Evolutionary conservation across 257 asterid genomes (phyloP), one percentile per base, ranked within the genome.

Genomic region (Avicennia marina): DNA sequence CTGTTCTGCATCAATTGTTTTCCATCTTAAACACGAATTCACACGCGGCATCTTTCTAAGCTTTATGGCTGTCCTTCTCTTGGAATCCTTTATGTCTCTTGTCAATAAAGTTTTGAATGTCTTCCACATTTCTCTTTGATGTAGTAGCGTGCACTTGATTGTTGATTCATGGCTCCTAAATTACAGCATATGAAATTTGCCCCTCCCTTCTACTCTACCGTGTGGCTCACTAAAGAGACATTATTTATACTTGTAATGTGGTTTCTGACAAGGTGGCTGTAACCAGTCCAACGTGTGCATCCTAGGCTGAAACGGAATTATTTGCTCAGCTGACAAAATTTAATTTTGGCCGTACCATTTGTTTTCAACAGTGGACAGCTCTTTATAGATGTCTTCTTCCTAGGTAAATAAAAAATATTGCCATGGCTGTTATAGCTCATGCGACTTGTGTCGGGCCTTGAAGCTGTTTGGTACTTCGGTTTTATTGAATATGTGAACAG

Each of bases 271-370:
- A 20, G 48, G 46, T 24, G 13, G 32, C 13, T 5, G 13, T 21
- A 15, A 11, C 12, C 44, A 11, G 25, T 29, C 40, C 8, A 1
- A n/a, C n/a, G 26, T 18, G 22, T 29, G 42, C 26, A 33, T 58
- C 38, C 65, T 34, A 31, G 29, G 26, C 54, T 32, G 56, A 19
- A 15, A 59, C 58, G 36, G 24, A 15, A 40, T 33, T 47, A 47
- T 60, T 16, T 11, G 3, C 56, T 41, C 12, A 12, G 32, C 11
- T n/a, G n/a, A 47, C 2, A 26, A 50, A n/a, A 16, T 42, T 42
- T 45, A 45, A 31, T 11, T 56, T 19, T 32, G 20, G 42, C 17
- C 12, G 12, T 31, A 44, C 45, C 26, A 11, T 19, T 18, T 48
- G 21, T 12, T 12, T 25, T 24, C 32, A 21, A 17, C n/a, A 4